phyloP scores from a whole-genome alignment of 2,329 filamentous ascomycete genomes.

The Scedosporium apiospermum region DNA sequence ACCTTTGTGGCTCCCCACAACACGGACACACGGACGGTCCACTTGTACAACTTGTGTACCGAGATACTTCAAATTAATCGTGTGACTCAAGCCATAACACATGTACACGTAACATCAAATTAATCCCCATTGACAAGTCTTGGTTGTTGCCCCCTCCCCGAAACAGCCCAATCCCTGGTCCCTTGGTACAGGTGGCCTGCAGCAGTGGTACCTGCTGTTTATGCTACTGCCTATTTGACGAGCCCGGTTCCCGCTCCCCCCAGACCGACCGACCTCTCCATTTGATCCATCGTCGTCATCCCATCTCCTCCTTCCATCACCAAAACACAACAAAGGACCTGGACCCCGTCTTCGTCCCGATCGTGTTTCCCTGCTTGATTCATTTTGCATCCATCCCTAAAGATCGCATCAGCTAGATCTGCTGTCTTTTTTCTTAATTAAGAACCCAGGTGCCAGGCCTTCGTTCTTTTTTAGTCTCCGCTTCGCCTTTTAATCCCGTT shows the following conservation, averaged over 20 bases:
- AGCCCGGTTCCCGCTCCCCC: background rate
- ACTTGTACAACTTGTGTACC: background rate
- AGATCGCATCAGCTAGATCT: background rate
- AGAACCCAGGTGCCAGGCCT: background rate
- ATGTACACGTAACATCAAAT: background rate
- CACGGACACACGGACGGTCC: background rate
- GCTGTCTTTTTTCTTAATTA: slow-evolving; percentile 3
- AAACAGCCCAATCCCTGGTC: background rate
- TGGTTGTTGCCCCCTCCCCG: background rate
- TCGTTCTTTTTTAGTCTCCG: background rate
- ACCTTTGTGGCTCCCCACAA: background rate
- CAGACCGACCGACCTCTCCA: background rate
- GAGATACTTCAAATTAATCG: background rate
- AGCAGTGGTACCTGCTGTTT: background rate
- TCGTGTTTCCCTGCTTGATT: background rate
- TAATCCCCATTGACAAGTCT: too few species aligned
- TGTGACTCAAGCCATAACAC: background rate
- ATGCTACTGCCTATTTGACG: slow-evolving; percentile 2
- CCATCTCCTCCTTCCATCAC: slow-evolving; percentile 5
- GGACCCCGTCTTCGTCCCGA: slow-evolving; percentile 1
- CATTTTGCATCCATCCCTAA: background rate
- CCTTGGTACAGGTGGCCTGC: background rate
- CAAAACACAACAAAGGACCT: slow-evolving; percentile 4
- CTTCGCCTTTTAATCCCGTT: background rate
- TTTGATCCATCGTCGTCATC: slow-evolving; percentile 5